A percentile compares a stretch with the other conserved stretches of the same genome.
These are phyloP conservation scores for Ulota crispa DNA, from an alignment of 225 moss, liverwort and hornwort genomes.

Conservation along the genomic window DNA sequence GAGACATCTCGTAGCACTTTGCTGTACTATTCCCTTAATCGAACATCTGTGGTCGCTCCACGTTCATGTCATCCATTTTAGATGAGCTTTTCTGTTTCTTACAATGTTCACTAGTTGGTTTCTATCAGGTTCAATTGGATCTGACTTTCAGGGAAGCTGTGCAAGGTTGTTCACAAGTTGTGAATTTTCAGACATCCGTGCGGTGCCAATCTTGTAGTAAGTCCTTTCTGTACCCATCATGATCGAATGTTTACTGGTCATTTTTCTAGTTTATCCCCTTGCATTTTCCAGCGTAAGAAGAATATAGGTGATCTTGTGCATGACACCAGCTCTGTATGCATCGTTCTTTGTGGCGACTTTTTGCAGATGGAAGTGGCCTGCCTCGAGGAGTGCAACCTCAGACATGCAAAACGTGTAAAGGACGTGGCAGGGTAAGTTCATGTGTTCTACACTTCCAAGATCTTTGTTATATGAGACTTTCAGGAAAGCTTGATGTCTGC, in stretches of 20 bases:
- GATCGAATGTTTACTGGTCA: background rate
- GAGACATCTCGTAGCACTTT: background rate
- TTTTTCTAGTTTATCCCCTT: background rate
- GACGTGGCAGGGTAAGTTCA: constrained; percentile 65
- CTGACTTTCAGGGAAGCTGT: constrained; percentile 84
- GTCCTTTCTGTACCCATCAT: constrained; percentile 13
- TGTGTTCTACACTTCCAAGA: background rate
- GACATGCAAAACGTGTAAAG: constrained; percentile 70
- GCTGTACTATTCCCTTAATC: background rate
- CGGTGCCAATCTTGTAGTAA: constrained; percentile 72
- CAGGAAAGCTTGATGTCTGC: background rate
- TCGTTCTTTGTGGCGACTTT: constrained; percentile 16
- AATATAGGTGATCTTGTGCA: background rate
- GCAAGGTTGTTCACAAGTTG: constrained; percentile 71
- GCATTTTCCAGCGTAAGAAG: background rate
- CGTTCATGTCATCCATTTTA: background rate
- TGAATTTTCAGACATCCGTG: constrained; percentile 64
- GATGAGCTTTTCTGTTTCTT: constrained; percentile 17
- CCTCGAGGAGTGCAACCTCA: constrained; percentile 72
- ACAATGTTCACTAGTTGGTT: constrained; percentile 18
- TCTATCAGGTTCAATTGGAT: constrained; percentile 56
- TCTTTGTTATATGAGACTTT: background rate
- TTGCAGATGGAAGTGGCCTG: constrained; percentile 71
- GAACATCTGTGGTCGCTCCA: background rate
- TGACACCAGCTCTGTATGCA: background rate